These are phyloP conservation scores for Raddia guianensis DNA, from an alignment of 176 grass and related monocot genomes.

Conservation along the genomic window DNA sequence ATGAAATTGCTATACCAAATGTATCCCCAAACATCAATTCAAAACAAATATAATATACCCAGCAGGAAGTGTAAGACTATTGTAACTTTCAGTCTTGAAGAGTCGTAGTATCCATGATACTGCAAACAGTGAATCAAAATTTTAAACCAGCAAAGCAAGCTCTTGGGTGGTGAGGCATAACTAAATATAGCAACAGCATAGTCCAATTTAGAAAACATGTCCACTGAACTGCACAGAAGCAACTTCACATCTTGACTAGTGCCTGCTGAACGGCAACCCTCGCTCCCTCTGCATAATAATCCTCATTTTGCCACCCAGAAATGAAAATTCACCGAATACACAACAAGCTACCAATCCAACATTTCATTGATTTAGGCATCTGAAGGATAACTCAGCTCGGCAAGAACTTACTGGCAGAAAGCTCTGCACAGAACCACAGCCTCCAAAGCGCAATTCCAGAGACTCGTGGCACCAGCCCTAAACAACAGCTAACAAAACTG, in stretches of 20 bases:
- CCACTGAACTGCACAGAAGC: not conserved
- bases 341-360: not conserved
- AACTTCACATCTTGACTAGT: not conserved
- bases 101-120: not conserved
- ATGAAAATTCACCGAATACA: not conserved
- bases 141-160: not conserved
- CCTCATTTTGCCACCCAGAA: not conserved
- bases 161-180: not conserved
- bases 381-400: not conserved
- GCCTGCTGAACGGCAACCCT: not conserved
- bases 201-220: slow-evolving; percentile 14
- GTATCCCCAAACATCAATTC: not conserved
- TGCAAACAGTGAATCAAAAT: not conserved
- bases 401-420: not conserved
- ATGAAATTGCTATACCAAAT: not conserved
- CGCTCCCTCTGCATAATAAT: not conserved
- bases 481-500: not conserved
- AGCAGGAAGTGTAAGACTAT: not conserved
- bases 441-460: not conserved
- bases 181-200: slow-evolving; percentile 25
- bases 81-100: not conserved
- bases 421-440: not conserved
- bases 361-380: not conserved
- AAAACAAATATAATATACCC: not conserved
- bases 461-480: not conserved